Conservation (phyloP, 2,329 filamentous ascomycete genomes). For the Incumbomyces lentus region DNA sequence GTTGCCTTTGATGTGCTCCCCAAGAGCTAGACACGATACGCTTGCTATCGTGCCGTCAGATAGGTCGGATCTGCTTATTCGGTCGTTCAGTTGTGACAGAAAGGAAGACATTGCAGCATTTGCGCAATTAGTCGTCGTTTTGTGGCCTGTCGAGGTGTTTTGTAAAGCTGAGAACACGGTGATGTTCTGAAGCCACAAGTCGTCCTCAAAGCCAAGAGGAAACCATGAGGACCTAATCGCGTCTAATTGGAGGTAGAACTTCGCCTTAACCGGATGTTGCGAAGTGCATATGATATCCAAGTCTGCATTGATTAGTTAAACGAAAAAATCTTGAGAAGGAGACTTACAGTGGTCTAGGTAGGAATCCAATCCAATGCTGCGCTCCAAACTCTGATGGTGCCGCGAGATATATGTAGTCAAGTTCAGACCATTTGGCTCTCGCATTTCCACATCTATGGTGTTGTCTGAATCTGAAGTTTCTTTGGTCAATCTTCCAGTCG, state of each 20-base stretch:
- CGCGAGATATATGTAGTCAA: not conserved
- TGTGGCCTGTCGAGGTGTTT: not conserved
- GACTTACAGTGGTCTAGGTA: not conserved
- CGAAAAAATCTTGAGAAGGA: no score
- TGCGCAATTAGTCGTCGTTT: constrained; percentile 7
- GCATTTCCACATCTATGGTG: not conserved
- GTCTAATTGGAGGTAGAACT: not conserved
- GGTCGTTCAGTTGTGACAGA: constrained; percentile 13
- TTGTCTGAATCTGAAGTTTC: not conserved
- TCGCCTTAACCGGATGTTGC: not conserved
- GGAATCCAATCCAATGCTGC: not conserved
- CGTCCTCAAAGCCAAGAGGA: constrained; percentile 11
- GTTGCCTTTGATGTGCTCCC: constrained; percentile 13
- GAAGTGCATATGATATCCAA: not conserved
- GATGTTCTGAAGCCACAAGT: constrained; percentile 13
- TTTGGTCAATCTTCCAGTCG: no score
- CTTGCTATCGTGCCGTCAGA: constrained; percentile 16
- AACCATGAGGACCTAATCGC: constrained; percentile 7
- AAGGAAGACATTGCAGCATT: constrained; percentile 13
- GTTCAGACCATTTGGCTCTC: not conserved
- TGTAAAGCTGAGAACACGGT: constrained; percentile 15
- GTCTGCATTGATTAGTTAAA: not conserved
- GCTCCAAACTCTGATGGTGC: not conserved
- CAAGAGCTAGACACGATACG: constrained; percentile 13
- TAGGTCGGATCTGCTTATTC: constrained; percentile 7